Conservation (phyloP, 2,329 filamentous ascomycete genomes). For the Bipolaris victoriae region DNA sequence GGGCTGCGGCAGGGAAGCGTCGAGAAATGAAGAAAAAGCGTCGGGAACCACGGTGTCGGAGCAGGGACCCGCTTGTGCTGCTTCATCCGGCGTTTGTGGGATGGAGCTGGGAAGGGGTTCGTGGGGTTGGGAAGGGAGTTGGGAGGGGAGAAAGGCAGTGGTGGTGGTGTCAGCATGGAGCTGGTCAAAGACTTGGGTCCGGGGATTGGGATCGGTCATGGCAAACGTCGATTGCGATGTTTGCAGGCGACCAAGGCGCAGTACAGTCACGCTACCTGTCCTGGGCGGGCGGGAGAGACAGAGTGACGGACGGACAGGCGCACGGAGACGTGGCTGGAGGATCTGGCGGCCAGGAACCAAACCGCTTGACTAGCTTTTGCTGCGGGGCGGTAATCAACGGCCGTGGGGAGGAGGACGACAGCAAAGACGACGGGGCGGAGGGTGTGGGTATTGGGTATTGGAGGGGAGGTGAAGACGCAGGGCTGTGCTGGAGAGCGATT, state of each 20-base stretch:
- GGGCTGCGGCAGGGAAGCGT: slow-evolving; percentile 37
- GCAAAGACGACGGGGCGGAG: background rate
- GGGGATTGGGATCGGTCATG: slow-evolving; percentile 22
- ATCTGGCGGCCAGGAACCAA: slow-evolving; percentile 30
- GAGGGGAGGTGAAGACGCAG: too few relatives aligned
- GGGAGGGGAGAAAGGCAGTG: slow-evolving; percentile 9
- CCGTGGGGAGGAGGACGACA: slow-evolving; percentile 21
- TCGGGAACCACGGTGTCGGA: slow-evolving; percentile 20
- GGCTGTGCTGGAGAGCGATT: too few relatives aligned
- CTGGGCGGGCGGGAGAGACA: slow-evolving; percentile 23
- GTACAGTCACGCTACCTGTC: slow-evolving; percentile 18
- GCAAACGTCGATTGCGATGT: slow-evolving; percentile 17
- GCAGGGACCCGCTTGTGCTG: slow-evolving; percentile 23
- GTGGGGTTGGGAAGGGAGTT: background rate
- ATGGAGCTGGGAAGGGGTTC: slow-evolving; percentile 14
- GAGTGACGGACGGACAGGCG: slow-evolving; percentile 1
- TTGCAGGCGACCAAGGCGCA: slow-evolving; percentile 16
- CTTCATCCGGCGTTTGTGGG: slow-evolving; percentile 31
- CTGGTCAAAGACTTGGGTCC: slow-evolving; percentile 19
- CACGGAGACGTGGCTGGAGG: slow-evolving; percentile 35
- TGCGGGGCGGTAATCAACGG: slow-evolving; percentile 21
- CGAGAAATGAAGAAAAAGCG: slow-evolving; percentile 33
- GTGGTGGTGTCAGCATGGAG: slow-evolving; percentile 20
- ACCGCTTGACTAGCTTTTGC: slow-evolving; percentile 24
- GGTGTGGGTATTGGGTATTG: background rate